Conservation (phyloP, 2,329 filamentous ascomycete genomes). For the Lasiodiplodia sp. region DNA sequence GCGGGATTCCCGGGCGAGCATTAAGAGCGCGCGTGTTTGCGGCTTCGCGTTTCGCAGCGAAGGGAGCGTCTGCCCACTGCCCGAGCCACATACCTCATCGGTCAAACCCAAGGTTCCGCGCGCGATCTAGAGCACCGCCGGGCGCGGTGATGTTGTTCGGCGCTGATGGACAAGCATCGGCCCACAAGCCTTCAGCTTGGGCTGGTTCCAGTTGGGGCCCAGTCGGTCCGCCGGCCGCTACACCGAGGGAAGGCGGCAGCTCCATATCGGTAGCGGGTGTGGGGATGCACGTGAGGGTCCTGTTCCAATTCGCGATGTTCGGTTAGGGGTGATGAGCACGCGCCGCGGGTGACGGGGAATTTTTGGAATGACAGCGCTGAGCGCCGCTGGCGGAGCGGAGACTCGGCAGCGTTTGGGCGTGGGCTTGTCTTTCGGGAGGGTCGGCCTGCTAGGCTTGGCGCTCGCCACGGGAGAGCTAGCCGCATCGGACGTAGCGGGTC, state of each 20-base stretch:
- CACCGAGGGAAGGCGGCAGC: background rate
- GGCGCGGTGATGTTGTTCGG: background rate
- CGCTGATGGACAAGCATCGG: background rate
- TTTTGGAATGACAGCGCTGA: background rate
- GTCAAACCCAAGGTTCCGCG: background rate
- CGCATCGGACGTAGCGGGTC: background rate
- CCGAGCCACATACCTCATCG: constrained; percentile 6
- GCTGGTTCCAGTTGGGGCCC: background rate
- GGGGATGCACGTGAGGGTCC: background rate
- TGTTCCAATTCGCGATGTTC: background rate
- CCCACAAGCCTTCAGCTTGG: background rate
- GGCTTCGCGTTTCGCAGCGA: constrained; percentile 10
- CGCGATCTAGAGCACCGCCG: background rate
- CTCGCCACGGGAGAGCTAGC: constrained; percentile 10
- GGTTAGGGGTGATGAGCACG: background rate
- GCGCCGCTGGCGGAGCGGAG: background rate
- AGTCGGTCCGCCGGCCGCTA: background rate
- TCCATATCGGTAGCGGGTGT: too few species aligned
- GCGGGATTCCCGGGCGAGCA: background rate
- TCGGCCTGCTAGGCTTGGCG: constrained; percentile 11
- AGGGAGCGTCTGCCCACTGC: constrained; percentile 11
- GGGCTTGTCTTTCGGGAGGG: constrained; percentile 3
- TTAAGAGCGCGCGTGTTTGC: background rate
- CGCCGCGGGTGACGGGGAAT: background rate
- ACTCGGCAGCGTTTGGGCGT: background rate